Evolutionary conservation across 805 yeast genomes (phyloP).

Genomic region (Wickerhamomyces chambardii): DNA sequence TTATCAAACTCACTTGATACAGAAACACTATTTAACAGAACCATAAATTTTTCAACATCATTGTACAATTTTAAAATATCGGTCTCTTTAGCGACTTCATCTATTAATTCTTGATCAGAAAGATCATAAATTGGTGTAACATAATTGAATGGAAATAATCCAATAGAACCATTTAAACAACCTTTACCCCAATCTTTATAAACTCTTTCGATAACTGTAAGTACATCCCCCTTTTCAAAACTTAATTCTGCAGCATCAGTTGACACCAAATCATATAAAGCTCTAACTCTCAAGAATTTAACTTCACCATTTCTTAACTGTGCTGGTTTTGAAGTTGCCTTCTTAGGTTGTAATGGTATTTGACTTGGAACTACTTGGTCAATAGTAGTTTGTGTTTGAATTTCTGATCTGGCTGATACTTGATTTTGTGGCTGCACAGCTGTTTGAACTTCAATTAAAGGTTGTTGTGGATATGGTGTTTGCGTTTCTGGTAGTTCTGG

Average conservation of each 20-base stretch:
- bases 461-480: too few relatives aligned
- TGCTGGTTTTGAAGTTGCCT: conserved; percentile 10
- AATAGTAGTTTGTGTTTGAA: too few relatives aligned
- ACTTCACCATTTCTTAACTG: conserved; percentile 9
- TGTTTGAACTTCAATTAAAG: too few relatives aligned
- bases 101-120: conserved; percentile 46
- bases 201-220: conserved; percentile 78
- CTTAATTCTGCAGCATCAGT: conserved; percentile 82
- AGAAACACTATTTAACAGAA: conserved; percentile 34
- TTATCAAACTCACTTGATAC: conserved; percentile 21
- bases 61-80: conserved; percentile 41
- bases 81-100: conserved; percentile 41
- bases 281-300: conserved; percentile 57
- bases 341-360: background rate
- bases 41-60: conserved; percentile 63
- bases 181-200: conserved; percentile 97
- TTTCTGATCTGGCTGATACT: too few relatives aligned
- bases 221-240: conserved; percentile 80
- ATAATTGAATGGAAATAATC: conserved; percentile 89
- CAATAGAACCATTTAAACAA: conserved; percentile 66
- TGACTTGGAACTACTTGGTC: background rate
- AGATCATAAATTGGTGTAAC: conserved; percentile 72
- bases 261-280: conserved; percentile 73
- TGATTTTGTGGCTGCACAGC: too few relatives aligned
- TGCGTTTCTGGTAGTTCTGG: too few relatives aligned